Evolutionary conservation across 202 grass and related monocot genomes (phyloP).

Genomic region (Setaria italica): DNA sequence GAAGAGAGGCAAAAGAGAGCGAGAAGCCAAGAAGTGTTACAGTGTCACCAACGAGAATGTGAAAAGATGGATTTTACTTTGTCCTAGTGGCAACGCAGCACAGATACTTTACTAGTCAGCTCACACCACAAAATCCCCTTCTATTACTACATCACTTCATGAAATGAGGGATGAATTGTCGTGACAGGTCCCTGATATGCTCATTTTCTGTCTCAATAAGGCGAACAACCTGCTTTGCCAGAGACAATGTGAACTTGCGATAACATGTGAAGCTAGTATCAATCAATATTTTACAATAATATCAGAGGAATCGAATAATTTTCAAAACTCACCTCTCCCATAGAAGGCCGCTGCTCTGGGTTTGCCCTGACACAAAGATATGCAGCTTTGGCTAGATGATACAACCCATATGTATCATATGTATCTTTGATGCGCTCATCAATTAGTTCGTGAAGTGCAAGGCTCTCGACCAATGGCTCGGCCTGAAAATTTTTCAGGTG

Average conservation of each 20-base stretch:
- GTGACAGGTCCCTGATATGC: conserved; percentile 59
- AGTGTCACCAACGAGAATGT: not conserved
- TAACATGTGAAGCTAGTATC: not conserved
- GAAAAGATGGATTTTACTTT: not conserved
- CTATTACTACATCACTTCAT: conserved; percentile 45
- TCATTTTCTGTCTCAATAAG: conserved; percentile 64
- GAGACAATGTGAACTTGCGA: not conserved
- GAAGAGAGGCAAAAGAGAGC: not conserved
- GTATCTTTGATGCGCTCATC: conserved; percentile 60
- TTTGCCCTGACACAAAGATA: conserved; percentile 73
- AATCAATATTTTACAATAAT: not conserved
- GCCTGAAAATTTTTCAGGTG: conserved; percentile 43
- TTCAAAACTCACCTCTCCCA: conserved; percentile 63
- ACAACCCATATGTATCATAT: conserved; percentile 64
- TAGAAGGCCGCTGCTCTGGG: conserved; percentile 67
- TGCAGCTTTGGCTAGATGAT: conserved; percentile 63
- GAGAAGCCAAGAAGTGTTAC: not conserved
- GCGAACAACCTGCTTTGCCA: conserved; percentile 53
- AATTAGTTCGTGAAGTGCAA: conserved; percentile 67
- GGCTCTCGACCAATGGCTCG: conserved; percentile 63
- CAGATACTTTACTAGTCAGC: not conserved
- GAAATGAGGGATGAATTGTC: conserved; percentile 66
- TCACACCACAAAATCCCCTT: not conserved
- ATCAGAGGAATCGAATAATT: not conserved
- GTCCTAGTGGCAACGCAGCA: too few species aligned